Conservation (phyloP, 2,329 filamentous ascomycete species). For the Penicillium sp. region DNA sequence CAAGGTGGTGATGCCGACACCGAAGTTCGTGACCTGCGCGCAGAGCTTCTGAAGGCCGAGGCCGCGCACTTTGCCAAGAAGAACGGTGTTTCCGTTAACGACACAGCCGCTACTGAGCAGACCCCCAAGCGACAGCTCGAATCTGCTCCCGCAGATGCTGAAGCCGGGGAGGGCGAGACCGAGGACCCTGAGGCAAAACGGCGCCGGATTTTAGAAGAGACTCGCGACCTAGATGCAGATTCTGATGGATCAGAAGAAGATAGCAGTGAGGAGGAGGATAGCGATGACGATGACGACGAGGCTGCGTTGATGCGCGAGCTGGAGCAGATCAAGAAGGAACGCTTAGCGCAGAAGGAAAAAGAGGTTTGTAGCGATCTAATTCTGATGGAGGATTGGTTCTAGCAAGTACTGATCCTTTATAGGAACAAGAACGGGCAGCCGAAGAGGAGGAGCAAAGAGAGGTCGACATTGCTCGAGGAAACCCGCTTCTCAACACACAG, state of each 20-base stretch:
- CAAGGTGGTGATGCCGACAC: slow-evolving; percentile 81
- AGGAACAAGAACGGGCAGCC: slow-evolving; percentile 78
- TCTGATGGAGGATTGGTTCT: not conserved
- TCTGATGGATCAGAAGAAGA: slow-evolving; percentile 65
- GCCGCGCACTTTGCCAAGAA: slow-evolving; percentile 84
- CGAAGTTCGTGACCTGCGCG: slow-evolving; percentile 74
- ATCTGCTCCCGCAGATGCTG: slow-evolving; percentile 41
- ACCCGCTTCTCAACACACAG: slow-evolving; percentile 82
- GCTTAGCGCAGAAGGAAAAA: slow-evolving; percentile 75
- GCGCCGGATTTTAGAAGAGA: slow-evolving; percentile 82
- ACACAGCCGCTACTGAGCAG: slow-evolving; percentile 38
- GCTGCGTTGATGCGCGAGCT: slow-evolving; percentile 89
- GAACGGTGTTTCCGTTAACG: slow-evolving; percentile 60
- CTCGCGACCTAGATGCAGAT: slow-evolving; percentile 82
- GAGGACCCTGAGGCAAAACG: slow-evolving; percentile 78
- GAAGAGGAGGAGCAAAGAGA: slow-evolving; percentile 82
- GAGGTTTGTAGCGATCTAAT: slow-evolving; percentile 50
- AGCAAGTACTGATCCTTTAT: slow-evolving; percentile 15
- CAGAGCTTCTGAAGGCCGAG: slow-evolving; percentile 87
- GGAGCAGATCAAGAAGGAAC: slow-evolving; percentile 87
- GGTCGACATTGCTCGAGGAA: slow-evolving; percentile 85
- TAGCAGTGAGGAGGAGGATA: slow-evolving; percentile 54
- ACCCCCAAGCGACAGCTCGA: slow-evolving; percentile 67
- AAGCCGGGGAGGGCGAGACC: slow-evolving; percentile 39
- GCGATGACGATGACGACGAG: slow-evolving; percentile 70